Percentiles rank a stretch among this genome's conserved stretches.
Evolutionary conservation across 306 rosid species (phyloP).

Genomic region (Albizia julibrissin): DNA sequence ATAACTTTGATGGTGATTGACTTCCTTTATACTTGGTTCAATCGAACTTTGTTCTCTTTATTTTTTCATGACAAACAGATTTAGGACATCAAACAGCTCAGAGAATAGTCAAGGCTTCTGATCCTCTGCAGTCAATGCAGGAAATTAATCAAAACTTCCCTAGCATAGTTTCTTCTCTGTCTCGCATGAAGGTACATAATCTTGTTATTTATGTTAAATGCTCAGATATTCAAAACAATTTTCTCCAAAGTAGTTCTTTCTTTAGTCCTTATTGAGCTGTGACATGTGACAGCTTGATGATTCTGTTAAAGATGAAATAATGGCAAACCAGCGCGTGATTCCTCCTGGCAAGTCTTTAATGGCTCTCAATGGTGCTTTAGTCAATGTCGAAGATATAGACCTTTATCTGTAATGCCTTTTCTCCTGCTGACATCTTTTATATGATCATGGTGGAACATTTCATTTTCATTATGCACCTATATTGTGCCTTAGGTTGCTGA

Average conservation of each 20-base stretch:
- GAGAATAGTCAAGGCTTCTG: constrained; percentile 95
- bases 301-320: constrained; percentile 87
- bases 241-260: constrained; percentile 14
- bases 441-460: constrained; percentile 26
- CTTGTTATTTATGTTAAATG: constrained; percentile 29
- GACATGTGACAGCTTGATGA: constrained; percentile 75
- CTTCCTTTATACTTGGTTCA: constrained; percentile 27
- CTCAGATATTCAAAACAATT: constrained; percentile 13
- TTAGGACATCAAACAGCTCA: constrained; percentile 98
- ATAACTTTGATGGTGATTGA: constrained; percentile 12
- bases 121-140: constrained; percentile 98
- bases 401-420: constrained; percentile 81
- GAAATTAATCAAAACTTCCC: constrained; percentile 98
- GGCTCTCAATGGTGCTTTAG: constrained; percentile 95
- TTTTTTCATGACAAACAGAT: constrained; percentile 57
- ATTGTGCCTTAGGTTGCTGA: constrained; percentile 26
- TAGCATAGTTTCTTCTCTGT: constrained; percentile 89
- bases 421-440: constrained; percentile 43
- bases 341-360: constrained; percentile 99
- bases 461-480: constrained; percentile 26
- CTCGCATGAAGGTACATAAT: constrained; percentile 88
- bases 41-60: constrained; percentile 20
- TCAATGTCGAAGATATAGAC: constrained; percentile 96
- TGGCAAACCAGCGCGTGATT: constrained; percentile 92
- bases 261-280: constrained; percentile 32